Evolutionary conservation across 495 filamentous ascomycete genomes (phyloP).

Genomic region (Margaritispora aquatica): DNA sequence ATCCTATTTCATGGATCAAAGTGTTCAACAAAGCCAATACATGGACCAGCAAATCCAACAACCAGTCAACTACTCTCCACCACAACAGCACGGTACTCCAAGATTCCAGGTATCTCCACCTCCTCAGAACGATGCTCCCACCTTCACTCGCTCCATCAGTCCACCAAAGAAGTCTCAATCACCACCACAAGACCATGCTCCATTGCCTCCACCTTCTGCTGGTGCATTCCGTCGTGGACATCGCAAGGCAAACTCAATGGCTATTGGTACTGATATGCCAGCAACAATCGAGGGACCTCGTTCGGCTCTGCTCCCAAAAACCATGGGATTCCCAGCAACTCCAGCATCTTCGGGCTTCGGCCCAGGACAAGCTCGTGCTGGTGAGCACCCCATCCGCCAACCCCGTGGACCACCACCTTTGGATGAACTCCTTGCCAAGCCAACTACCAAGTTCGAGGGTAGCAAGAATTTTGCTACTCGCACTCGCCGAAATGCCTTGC

Average conservation of each 20-base stretch:
- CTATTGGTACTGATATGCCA: slow-evolving; percentile 48
- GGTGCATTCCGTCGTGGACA: slow-evolving; percentile 88
- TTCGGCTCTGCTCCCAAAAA: slow-evolving; percentile 61
- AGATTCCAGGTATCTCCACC: slow-evolving; percentile 78
- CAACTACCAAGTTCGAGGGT: slow-evolving; percentile 89
- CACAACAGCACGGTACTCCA: slow-evolving; percentile 39
- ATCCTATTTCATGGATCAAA: slow-evolving; percentile 57
- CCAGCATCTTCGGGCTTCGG: slow-evolving; percentile 82
- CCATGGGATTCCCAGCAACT: slow-evolving; percentile 65
- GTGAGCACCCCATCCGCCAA: slow-evolving; percentile 91
- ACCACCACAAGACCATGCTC: slow-evolving; percentile 56
- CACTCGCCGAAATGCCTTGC: slow-evolving; percentile 85
- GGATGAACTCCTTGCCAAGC: slow-evolving; percentile 85
- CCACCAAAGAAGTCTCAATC: slow-evolving; percentile 64
- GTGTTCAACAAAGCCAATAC: slow-evolving; percentile 37
- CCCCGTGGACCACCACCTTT: slow-evolving; percentile 87
- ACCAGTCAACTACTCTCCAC: slow-evolving; percentile 22
- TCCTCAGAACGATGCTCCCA: slow-evolving; percentile 47
- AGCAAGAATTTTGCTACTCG: slow-evolving; percentile 98
- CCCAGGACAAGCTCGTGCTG: slow-evolving; percentile 85
- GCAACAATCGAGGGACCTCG: slow-evolving; percentile 42
- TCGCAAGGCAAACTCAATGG: slow-evolving; percentile 82
- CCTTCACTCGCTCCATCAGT: slow-evolving; percentile 52
- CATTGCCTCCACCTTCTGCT: slow-evolving; percentile 72
- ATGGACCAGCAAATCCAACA: slow-evolving; percentile 24